These are phyloP conservation scores for Eutrema yunnanense DNA, from an alignment of 345 rosid genomes.

Conservation along the genomic window DNA sequence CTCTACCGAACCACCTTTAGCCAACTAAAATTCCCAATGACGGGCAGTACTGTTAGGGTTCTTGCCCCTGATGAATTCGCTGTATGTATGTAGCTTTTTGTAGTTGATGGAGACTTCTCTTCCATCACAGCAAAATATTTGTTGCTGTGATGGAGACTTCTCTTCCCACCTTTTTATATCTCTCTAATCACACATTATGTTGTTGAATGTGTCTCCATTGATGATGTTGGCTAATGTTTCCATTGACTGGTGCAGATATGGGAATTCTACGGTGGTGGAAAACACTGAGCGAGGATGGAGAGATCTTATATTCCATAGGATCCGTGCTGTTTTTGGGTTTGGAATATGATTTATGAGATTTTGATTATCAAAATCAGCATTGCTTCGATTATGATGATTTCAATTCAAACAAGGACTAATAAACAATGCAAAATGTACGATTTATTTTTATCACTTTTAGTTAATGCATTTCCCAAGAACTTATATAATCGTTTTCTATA, in stretches of 20 bases:
- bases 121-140: no score
- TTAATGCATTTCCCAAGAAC: slow-evolving; percentile 5
- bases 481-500: background rate
- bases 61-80: no score
- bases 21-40: background rate
- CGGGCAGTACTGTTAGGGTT: background rate
- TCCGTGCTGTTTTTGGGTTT: slow-evolving; percentile 88
- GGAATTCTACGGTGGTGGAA: slow-evolving; percentile 89
- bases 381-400: slow-evolving; percentile 16
- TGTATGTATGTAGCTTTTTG: no score
- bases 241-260: slow-evolving; percentile 56
- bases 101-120: background rate
- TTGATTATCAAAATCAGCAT: slow-evolving; percentile 5
- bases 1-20: background rate
- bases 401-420: background rate
- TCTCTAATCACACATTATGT: no score
- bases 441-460: background rate
- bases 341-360: slow-evolving; percentile 42
- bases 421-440: slow-evolving; percentile 19
- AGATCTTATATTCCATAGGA: slow-evolving; percentile 78
- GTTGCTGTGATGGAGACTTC: no score
- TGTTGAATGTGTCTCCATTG: background rate
- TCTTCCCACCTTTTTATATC: no score
- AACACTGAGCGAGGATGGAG: slow-evolving; percentile 98
- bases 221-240: no score